phyloP scores from a whole-genome alignment of 2,329 filamentous ascomycete genomes.

The Ceratocystis albifundus region DNA sequence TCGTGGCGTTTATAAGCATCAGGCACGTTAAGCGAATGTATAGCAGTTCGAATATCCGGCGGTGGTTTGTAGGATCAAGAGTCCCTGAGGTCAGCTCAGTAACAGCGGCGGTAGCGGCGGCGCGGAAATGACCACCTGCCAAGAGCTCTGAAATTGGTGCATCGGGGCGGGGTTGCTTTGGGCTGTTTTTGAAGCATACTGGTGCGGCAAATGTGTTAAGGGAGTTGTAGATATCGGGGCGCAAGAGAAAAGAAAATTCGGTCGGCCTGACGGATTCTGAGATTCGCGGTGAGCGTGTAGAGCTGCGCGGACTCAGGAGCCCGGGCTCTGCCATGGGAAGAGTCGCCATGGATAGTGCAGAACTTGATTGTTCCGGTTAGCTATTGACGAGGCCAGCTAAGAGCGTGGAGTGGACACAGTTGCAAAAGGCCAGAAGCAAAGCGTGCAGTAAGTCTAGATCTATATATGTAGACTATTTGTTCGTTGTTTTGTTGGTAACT shows the following conservation, averaged over 20 bases:
- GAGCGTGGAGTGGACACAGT: background rate
- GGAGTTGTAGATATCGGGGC: conserved; percentile 72
- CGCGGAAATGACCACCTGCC: conserved; percentile 62
- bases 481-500: too few species aligned
- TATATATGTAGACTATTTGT: too few species aligned
- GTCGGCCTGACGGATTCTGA: conserved; percentile 33
- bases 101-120: conserved; percentile 58
- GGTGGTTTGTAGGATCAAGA: conserved; percentile 46
- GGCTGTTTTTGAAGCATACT: conserved; percentile 55
- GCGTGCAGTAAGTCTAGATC: too few species aligned
- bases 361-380: background rate
- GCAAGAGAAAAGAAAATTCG: conserved; percentile 70
- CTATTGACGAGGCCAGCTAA: background rate
- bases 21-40: conserved; percentile 75
- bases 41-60: conserved; percentile 61
- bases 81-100: conserved; percentile 46
- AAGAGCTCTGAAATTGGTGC: conserved; percentile 59
- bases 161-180: conserved; percentile 50
- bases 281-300: conserved; percentile 27
- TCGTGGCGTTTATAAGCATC: conserved; percentile 60
- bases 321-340: conserved; percentile 21
- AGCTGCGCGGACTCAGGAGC: conserved; percentile 22
- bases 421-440: background rate
- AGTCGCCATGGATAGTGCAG: conserved; percentile 20
- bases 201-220: conserved; percentile 53